Evolutionary conservation across 23 red algal genomes (phyloP).

Genomic region (Chondrus crispus): DNA sequence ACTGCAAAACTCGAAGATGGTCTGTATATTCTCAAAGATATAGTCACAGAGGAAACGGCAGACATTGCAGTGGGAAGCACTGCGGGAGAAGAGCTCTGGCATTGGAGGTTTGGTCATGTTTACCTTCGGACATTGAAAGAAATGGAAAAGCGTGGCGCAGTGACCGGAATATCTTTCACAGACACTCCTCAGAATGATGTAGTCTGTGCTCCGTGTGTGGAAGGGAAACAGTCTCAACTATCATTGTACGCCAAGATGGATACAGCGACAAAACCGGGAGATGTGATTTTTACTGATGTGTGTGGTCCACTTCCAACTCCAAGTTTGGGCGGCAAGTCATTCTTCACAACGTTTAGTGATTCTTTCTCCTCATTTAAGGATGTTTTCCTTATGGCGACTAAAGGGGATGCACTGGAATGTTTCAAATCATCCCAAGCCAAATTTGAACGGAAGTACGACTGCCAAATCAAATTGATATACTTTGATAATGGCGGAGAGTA

Average conservation of each 20-base stretch:
- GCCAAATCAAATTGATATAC: background rate
- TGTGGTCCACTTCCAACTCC: background rate
- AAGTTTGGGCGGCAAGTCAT: background rate
- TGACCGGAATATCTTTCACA: background rate
- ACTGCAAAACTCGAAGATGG: background rate
- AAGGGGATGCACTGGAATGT: background rate
- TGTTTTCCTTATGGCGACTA: no score
- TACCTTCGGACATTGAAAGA: background rate
- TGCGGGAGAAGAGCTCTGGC: background rate
- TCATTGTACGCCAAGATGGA: background rate
- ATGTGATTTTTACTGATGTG: slow-evolving; percentile 2
- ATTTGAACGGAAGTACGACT: background rate
- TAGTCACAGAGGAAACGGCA: background rate
- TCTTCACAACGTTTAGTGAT: background rate
- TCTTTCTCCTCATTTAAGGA: background rate
- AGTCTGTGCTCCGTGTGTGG: background rate
- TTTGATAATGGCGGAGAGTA: background rate
- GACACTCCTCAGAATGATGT: background rate
- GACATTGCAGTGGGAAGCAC: background rate
- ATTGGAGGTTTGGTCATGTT: background rate
- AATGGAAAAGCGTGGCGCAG: background rate
- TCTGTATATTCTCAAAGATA: background rate
- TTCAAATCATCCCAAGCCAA: background rate
- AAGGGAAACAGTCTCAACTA: background rate
- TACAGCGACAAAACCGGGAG: background rate